Evolutionary conservation across 257 asterid species (phyloP).

Genomic region (Nicotiana benthamiana): DNA sequence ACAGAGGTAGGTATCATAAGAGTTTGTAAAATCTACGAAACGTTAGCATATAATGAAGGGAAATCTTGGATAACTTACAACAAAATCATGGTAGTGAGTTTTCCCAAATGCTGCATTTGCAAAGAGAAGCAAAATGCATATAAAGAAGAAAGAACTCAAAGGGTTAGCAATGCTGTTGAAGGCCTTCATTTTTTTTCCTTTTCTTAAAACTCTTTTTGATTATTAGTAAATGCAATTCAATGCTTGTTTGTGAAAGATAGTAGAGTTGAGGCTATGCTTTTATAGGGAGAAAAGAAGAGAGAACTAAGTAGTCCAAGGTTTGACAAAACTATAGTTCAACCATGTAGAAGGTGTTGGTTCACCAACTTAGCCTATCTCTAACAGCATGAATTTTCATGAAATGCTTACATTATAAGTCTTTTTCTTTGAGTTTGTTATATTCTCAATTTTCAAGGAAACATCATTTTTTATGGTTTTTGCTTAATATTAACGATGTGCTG

Average conservation of each 20-base stretch:
- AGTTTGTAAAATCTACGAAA: background rate
- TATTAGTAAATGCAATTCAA: background rate
- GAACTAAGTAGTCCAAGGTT: no score
- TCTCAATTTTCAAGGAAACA: conserved; percentile 3
- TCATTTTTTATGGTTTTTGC: conserved; percentile 17
- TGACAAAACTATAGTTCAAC: conserved; percentile 45
- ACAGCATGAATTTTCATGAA: conserved; percentile 9
- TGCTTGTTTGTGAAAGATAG: conserved; percentile 21
- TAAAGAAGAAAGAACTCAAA: conserved; percentile 17
- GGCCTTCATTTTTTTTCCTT: conserved; percentile 18
- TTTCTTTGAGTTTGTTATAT: background rate
- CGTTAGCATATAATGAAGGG: background rate
- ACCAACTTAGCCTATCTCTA: conserved; percentile 47
- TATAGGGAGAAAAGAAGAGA: conserved; percentile 31
- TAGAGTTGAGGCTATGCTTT: conserved; percentile 16
- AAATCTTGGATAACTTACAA: conserved; percentile 31
- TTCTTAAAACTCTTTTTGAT: background rate
- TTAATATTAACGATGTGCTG: conserved; percentile 9
- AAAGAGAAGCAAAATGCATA: conserved; percentile 22
- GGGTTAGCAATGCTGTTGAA: conserved; percentile 9
- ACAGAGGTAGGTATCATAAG: background rate
- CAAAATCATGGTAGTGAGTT: conserved; percentile 55
- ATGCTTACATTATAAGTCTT: conserved; percentile 35
- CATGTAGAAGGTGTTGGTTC: conserved; percentile 42
- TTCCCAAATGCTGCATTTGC: conserved; percentile 40